Conservation (phyloP, 192 early-diverging fungal genomes). For the Umbelopsis vinacea region DNA sequence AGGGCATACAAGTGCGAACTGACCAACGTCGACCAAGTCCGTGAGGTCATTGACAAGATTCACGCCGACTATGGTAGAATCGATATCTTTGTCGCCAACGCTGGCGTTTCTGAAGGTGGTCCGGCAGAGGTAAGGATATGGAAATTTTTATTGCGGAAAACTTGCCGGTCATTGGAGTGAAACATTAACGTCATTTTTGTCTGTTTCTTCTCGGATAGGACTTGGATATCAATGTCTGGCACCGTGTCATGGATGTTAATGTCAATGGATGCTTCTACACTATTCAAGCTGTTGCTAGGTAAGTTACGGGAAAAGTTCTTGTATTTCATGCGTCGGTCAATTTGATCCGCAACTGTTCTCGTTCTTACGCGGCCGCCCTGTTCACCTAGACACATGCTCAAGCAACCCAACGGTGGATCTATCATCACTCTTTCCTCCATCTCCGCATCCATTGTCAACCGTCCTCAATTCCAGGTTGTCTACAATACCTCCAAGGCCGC, state of each 20-base stretch:
- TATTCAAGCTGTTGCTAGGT: conserved; percentile 36
- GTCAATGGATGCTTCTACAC: conserved; percentile 43
- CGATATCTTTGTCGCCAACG: conserved; percentile 44
- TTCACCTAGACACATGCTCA: conserved; percentile 35
- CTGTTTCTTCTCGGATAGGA: conserved; percentile 13
- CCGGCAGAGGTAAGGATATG: conserved; percentile 24
- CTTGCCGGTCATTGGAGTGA: not conserved
- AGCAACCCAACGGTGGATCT: conserved; percentile 28
- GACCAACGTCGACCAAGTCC: conserved; percentile 27
- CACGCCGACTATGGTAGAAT: conserved; percentile 38
- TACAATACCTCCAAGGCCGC: conserved; percentile 53
- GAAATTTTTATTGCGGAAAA: not conserved
- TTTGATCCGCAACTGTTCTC: not conserved
- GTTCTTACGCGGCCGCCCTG: too few species aligned
- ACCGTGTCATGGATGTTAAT: conserved; percentile 39
- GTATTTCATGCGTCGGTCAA: too few species aligned
- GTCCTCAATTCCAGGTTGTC: conserved; percentile 44
- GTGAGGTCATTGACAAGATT: conserved; percentile 29
- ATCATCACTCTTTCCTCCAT: conserved; percentile 50
- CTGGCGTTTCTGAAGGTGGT: conserved; percentile 35
- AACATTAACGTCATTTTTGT: conserved; percentile 1
- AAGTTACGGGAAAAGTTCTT: not conserved
- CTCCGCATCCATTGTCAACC: conserved; percentile 41
- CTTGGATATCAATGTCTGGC: conserved; percentile 30
- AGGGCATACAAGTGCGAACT: conserved; percentile 40